These are phyloP conservation scores for Articulospora tetracladia DNA, from an alignment of 495 filamentous ascomycete genomes.

Conservation along the genomic window DNA sequence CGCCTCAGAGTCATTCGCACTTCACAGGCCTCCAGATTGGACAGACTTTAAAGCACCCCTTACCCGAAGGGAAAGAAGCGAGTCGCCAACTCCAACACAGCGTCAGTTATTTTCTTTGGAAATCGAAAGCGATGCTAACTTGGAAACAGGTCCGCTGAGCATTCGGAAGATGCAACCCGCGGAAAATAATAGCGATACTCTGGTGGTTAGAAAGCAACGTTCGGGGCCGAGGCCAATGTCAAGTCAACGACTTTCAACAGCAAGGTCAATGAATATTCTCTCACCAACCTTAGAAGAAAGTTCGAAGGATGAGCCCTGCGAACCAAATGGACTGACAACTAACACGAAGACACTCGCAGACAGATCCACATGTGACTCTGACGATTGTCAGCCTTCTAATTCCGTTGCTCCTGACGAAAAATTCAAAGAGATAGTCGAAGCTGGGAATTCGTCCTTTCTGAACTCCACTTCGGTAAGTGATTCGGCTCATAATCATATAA, in stretches of 20 bases:
- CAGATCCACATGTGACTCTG: background rate
- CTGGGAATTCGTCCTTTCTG: background rate
- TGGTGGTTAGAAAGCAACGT: constrained; percentile 24
- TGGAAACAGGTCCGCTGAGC: background rate
- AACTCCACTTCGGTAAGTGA: too few species aligned
- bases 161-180: background rate
- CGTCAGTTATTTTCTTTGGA: constrained; percentile 10
- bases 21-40: constrained; percentile 29
- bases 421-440: background rate
- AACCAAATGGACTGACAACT: background rate
- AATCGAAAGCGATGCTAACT: background rate
- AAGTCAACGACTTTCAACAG: constrained; percentile 18
- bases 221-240: constrained; percentile 23
- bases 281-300: constrained; percentile 33
- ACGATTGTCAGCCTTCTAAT: background rate
- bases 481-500: too few species aligned
- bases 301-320: constrained; percentile 4
- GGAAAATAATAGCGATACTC: background rate
- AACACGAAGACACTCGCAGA: background rate
- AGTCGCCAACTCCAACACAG: constrained; percentile 20
- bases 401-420: background rate
- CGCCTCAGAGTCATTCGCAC: constrained; percentile 26
- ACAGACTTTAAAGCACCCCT: constrained; percentile 13
- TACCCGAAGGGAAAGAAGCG: constrained; percentile 10
- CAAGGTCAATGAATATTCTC: constrained; percentile 23